Base-by-base conservation (phyloP, 2,329 filamentous ascomycete species). In the Pseudopithomyces maydicus region DNA sequence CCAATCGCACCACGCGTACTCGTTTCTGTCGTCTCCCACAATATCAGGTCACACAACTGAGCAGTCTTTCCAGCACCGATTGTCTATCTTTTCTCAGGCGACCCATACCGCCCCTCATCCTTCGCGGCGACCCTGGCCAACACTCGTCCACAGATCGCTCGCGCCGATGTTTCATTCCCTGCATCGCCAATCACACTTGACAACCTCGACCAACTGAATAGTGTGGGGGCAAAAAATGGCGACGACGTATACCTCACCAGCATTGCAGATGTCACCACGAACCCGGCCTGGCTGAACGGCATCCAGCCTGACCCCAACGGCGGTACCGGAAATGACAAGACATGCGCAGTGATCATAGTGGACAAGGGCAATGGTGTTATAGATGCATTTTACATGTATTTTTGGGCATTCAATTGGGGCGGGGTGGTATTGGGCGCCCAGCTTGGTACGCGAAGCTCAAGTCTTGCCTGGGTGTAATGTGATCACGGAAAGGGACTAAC, bases 381-480 rank as follows among this genome's bases (percentile, higher is more conserved):
- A 1, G 84, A 87, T 74, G 84, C 78, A 0, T 87, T 85, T 65
- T 87, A 86, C 68, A 83, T 86, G 63, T 85, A 85, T 60, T 87
- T 86, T 64, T 84, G 81, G 59, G 79, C 82, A 33, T 84, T 78
- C 65, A 82, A 84, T 58, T 78, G 78, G 66, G 83, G 83, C 17
- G 81, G 83, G 33, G 77, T 71, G 6, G 79, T 84, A 1, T 57
- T 83, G 11, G 75, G 71, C 3, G 65, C 79, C 8, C 59, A 66
- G 59, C 41, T 72, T 66, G 53, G 77, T 67, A 48, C 7, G 55
- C 54, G 8, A 46, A 14, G 3, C 6, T 6, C 35, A n/a, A 3
- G 11, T 29, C 26, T 29, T 7, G 14, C 15, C 42, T 20, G 35
- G 15, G 7, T 19, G 22, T 26, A 11, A 26, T 38, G 35, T 23